Base-by-base conservation (phyloP, 1,284 basidiomycete genomes). In the Caloboletus firmus region DNA sequence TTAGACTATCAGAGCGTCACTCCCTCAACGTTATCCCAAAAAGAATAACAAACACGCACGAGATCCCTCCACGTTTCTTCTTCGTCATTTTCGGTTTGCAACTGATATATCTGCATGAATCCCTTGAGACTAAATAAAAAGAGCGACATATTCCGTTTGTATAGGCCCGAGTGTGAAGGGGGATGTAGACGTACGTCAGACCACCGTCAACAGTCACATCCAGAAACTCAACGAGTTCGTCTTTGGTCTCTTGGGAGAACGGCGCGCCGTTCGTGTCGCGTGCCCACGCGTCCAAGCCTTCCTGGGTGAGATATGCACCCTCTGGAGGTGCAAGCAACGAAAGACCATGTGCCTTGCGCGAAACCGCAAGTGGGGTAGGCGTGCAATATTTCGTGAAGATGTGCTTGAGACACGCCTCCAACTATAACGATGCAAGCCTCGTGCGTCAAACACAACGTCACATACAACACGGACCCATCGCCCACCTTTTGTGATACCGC, bases 21-120 rank as follows among this genome's bases (percentile, higher is more conserved):
- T 54, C 28, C 58, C 12, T 57, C 32, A 20, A 22, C n/a, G 10
- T 12, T 28, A 34, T 18, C 12, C 9, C 5, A 2, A 40, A 24
- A 37, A 31, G 18, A 42, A 45, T 32, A 15, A 60, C 81, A 50
- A 40, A 10, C 20, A 67, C 62, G 62, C 63, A 89, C 87, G 59
- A 91, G 72, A 74, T 91, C 89, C 67, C 79, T 76, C 88, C 87
- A 91, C 10, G 89, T 91, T 71, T 91, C 89, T 66, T 86, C 86
- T 63, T 89, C 86, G 58, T 91, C 89, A 59, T 84, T 89, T 63
- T 89, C 85, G 2, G 88, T 90, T 68, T 91, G 89, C 28, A 91
- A 69, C 62, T 89, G 86, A 64, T 91, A 91, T 45, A 91, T 81
- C 65, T 90, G 87, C 64, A 90, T 63, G 65, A 91, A 91, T 4